phyloP scores from a whole-genome alignment of 768 basidiomycete species.

The Trametes coccinea region DNA sequence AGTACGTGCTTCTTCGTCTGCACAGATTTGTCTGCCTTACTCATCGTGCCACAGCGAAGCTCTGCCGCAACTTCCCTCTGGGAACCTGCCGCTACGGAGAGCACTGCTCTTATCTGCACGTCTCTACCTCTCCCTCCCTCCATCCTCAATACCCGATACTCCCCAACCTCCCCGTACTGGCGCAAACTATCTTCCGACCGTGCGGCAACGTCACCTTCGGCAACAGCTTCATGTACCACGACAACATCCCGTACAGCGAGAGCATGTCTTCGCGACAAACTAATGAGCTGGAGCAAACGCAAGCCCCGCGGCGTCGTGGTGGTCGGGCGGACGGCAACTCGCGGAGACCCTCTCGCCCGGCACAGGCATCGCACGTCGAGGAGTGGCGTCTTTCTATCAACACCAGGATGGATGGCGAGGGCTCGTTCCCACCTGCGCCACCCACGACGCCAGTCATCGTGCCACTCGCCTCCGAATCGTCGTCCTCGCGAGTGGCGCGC shows the following conservation, averaged over 20 bases:
- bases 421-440: slow-evolving; percentile 7
- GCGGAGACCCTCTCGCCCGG: neutral
- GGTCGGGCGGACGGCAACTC: neutral
- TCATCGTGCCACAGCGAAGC: slow-evolving; percentile 6
- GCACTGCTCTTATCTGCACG: slow-evolving; percentile 20
- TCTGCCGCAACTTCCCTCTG: slow-evolving; percentile 21
- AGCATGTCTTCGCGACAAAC: neutral
- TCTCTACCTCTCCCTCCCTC: slow-evolving; percentile 3
- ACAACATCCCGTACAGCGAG: neutral
- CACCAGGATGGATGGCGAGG: neutral
- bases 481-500: neutral
- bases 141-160: neutral
- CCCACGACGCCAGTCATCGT: slow-evolving; percentile 10
- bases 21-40: neutral
- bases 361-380: slow-evolving; percentile 7
- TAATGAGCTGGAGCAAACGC: neutral
- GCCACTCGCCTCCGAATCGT: neutral
- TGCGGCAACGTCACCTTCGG: neutral
- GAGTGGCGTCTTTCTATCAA: slow-evolving; percentile 10
- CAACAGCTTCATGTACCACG: neutral
- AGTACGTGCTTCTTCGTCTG: neutral
- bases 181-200: slow-evolving; percentile 7
- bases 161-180: neutral
- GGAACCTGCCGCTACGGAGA: slow-evolving; percentile 23
- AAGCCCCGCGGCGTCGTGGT: neutral